A percentile compares a stretch with the other conserved stretches of the same genome.
These are phyloP conservation scores for Leptodermis oblonga DNA, from an alignment of 257 asterid species.

Conservation along the genomic window DNA sequence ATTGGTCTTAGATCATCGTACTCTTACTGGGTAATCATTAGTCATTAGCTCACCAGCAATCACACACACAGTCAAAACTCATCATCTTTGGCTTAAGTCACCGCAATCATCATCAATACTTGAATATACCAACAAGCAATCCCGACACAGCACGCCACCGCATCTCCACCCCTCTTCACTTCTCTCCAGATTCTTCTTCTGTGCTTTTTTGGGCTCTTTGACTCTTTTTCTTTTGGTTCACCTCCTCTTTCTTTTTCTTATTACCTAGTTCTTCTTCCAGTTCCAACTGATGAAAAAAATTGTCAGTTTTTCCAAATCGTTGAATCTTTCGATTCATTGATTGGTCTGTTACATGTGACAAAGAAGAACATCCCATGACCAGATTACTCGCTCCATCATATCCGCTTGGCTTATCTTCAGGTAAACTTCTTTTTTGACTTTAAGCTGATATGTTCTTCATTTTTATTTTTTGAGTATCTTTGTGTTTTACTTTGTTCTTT, in stretches of 20 bases:
- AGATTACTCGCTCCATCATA: conserved; percentile 26
- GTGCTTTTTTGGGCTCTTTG: neutral
- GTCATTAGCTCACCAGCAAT: conserved; percentile 6
- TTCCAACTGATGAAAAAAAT: neutral
- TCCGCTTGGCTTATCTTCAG: conserved; percentile 28
- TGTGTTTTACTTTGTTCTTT: neutral
- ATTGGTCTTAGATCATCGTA: too few relatives aligned
- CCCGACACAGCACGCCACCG: conserved; percentile 6
- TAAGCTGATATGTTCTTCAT: conserved; percentile 4
- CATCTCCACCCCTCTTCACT: conserved; percentile 4
- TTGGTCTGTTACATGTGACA: conserved; percentile 21
- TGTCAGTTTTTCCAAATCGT: conserved; percentile 5
- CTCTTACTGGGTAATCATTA: neutral
- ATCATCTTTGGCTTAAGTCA: neutral
- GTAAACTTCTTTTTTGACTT: conserved; percentile 35
- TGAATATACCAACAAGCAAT: neutral
- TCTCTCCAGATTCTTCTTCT: neutral
- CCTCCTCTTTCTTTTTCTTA: neutral
- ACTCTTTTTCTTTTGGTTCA: neutral
- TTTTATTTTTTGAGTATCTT: neutral
- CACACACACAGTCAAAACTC: conserved; percentile 4
- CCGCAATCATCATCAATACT: neutral
- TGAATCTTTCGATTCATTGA: neutral
- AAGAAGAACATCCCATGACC: conserved; percentile 35
- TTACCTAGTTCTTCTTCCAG: neutral